Conservation (phyloP, 495 filamentous ascomycete genomes). For the Aspergillus hancockii region DNA sequence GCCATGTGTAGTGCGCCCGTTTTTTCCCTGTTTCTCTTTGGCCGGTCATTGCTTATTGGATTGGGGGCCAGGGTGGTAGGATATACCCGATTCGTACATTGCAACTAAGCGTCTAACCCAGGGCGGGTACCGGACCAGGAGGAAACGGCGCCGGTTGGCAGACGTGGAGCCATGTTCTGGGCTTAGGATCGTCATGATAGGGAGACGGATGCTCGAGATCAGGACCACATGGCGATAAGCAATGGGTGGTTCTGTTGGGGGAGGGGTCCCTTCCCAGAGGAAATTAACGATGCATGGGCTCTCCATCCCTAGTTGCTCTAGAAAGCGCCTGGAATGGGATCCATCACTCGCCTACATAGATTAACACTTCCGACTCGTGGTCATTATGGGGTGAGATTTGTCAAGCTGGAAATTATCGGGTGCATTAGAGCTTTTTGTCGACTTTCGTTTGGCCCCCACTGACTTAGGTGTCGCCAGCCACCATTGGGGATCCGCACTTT, state of each 20-base stretch:
- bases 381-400: neutral
- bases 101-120: conserved; percentile 5
- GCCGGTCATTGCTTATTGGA: conserved; percentile 5
- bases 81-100: conserved; percentile 19
- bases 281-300: conserved; percentile 11
- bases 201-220: conserved; percentile 19
- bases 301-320: neutral
- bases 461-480: conserved; percentile 17
- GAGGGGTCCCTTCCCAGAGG: neutral
- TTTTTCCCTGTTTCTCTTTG: conserved; percentile 9
- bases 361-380: neutral
- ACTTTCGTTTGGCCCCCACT: conserved; percentile 17
- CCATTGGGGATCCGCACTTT: conserved; percentile 13
- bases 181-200: conserved; percentile 25
- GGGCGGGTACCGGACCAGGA: conserved; percentile 11
- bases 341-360: neutral
- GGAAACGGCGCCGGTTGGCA: conserved; percentile 12
- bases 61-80: conserved; percentile 18
- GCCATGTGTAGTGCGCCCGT: conserved; percentile 7
- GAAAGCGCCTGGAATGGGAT: neutral
- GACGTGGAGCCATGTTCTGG: conserved; percentile 18
- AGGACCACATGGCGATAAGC: conserved; percentile 30
- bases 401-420: neutral
- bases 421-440: conserved; percentile 1
- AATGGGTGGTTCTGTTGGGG: conserved; percentile 14